Percentiles rank a stretch among this genome's conserved stretches.
Evolutionary conservation across 2,329 filamentous ascomycete genomes (phyloP).

Genomic region (Aspergillus terreus): DNA sequence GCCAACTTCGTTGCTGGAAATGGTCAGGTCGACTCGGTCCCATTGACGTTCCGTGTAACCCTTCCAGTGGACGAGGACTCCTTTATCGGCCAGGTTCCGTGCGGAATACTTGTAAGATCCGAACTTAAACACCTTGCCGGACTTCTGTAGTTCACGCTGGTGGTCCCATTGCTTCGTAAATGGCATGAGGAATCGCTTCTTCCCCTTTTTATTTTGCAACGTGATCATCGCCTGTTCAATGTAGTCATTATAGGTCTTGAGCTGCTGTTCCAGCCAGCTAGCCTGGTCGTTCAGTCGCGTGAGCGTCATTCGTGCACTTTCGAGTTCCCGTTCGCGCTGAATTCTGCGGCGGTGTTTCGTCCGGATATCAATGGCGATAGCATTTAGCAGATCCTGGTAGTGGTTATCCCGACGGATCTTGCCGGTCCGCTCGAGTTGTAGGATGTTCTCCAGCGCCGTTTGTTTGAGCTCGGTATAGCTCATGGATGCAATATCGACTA

Average conservation of each 20-base stretch:
- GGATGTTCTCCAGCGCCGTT: conserved; percentile 88
- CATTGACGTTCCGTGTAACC: conserved; percentile 79
- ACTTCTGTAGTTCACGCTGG: conserved; percentile 88
- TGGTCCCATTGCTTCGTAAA: conserved; percentile 99
- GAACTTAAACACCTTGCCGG: conserved; percentile 92
- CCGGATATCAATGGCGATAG: conserved; percentile 92
- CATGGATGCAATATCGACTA: conserved; percentile 86
- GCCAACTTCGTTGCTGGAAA: conserved; percentile 89
- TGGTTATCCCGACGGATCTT: conserved; percentile 82
- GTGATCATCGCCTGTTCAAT: conserved; percentile 98
- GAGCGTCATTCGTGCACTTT: conserved; percentile 52
- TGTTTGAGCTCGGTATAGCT: conserved; percentile 90
- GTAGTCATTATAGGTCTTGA: conserved; percentile 98
- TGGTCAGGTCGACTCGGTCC: conserved; percentile 90
- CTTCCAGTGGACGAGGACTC: conserved; percentile 87
- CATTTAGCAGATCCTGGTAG: conserved; percentile 97
- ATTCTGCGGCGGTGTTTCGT: conserved; percentile 93
- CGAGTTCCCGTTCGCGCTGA: conserved; percentile 85
- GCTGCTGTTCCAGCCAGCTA: conserved; percentile 86
- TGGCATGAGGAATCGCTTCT: conserved; percentile 88
- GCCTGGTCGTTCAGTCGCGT: conserved; percentile 60
- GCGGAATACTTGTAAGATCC: conserved; percentile 97
- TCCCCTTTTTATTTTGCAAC: conserved; percentile 92
- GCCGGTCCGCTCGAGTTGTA: conserved; percentile 80
- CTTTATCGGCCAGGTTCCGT: conserved; percentile 83